Evolutionary conservation across 345 rosid species (phyloP), one percentile per base, ranked within the genome.

Genomic region (Eucalyptus sp.): DNA sequence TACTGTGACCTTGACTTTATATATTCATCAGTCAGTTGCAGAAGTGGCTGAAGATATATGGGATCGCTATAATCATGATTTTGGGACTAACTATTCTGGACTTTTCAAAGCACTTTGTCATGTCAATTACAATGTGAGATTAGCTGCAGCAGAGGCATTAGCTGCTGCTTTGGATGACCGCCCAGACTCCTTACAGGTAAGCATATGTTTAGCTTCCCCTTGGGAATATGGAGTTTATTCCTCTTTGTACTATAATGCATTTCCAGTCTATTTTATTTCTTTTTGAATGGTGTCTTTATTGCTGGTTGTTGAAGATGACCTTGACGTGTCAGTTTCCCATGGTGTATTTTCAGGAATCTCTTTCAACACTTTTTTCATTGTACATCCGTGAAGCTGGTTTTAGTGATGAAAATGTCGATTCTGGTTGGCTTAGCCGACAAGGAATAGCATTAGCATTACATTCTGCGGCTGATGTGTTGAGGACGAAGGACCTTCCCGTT

Each of bases 141-240:
- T 94, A 92, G 96, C 99, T 90, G 96, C 98, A 54, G 99, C 99
- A 8, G 99, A 98, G 94, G 98, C 98, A 92, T 94, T 98, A 91
- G 98, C 99, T 91, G 94, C 97, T 92, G 99, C 99, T 87, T 93
- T 98, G 93, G 99, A 98, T 94, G 99, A 98, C 92, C 91, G 92
- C 64, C 98, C 98, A 24, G 93, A 96, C 91, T 91, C 97, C 54
- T 95, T 95, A 90, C 98, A 97, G 98, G 99, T 96, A 80, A 6
- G 88, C 43, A 64, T 64, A 84, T 76, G 83, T 41, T 76, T 76
- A 20, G 48, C 44, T 76, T 76, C 48, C 48, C 9, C 48, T 76
- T 41, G 15, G 29, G 84, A 37, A 76, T 76, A 41, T 76, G 84
- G 84, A 76, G 48, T 41, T 44, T 41, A 41, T 76, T 64, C 50